Evolutionary conservation across 2,329 filamentous ascomycete species (phyloP).

Genomic region (Apiospora pterosperma): DNA sequence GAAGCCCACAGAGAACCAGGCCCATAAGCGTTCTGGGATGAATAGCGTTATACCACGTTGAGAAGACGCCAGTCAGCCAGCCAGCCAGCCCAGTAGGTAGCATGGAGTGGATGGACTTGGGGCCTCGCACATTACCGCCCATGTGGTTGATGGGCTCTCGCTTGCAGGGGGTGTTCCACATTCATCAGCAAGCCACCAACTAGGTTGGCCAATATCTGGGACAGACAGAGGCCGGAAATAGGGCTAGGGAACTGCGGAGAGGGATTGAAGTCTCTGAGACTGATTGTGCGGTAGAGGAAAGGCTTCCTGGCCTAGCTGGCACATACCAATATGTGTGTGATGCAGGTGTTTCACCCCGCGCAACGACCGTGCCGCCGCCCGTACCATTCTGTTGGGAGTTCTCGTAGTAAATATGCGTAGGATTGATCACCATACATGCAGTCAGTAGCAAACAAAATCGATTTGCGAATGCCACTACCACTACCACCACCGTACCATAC

Average conservation of each 20-base stretch:
- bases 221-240: background rate
- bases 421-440: background rate
- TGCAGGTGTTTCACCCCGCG: background rate
- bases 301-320: background rate
- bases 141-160: background rate
- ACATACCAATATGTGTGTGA: background rate
- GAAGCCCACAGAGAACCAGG: background rate
- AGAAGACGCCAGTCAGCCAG: background rate
- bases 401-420: background rate
- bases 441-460: background rate
- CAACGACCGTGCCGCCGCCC: background rate
- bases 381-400: background rate
- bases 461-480: background rate
- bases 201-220: background rate
- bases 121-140: background rate
- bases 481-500: background rate
- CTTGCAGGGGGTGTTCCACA: background rate
- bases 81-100: background rate
- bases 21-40: background rate
- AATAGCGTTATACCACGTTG: background rate
- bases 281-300: background rate
- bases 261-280: background rate
- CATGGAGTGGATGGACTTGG: too few relatives aligned
- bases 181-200: constrained; percentile 1
- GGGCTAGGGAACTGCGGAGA: background rate